phyloP scores from a whole-genome alignment of 805 yeast species.

The Nakazawaea peltata region DNA sequence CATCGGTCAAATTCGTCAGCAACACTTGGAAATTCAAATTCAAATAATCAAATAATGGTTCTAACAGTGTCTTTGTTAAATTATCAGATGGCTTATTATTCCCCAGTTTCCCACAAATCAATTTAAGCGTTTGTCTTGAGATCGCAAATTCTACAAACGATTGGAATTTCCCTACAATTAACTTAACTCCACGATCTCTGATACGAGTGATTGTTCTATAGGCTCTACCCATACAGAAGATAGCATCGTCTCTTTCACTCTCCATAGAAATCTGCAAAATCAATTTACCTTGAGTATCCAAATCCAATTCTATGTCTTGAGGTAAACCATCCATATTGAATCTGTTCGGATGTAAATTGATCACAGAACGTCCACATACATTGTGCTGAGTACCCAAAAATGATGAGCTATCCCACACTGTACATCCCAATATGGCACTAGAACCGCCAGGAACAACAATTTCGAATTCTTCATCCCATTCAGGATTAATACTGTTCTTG shows the following conservation, averaged over 20 bases:
- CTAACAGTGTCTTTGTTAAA: conserved; percentile 54
- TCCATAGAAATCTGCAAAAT: conserved; percentile 67
- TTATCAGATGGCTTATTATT: conserved; percentile 31
- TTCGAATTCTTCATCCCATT: conserved; percentile 87
- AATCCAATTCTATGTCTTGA: conserved; percentile 45
- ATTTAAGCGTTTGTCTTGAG: conserved; percentile 35
- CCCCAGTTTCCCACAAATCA: conserved; percentile 47
- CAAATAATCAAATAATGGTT: conserved; percentile 67
- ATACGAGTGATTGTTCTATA: conserved; percentile 56
- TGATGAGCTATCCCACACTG: conserved; percentile 62
- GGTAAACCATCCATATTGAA: conserved; percentile 66
- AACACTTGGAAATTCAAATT: conserved; percentile 60
- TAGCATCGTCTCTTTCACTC: conserved; percentile 70
- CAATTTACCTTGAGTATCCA: conserved; percentile 64
- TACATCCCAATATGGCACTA: conserved; percentile 41
- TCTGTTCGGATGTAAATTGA: conserved; percentile 51
- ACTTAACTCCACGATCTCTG: conserved; percentile 56
- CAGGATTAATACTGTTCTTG: conserved; percentile 56
- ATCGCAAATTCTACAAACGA: conserved; percentile 37
- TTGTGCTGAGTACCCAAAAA: conserved; percentile 44
- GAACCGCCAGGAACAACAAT: conserved; percentile 19
- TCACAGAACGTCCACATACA: conserved; percentile 54
- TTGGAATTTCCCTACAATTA: conserved; percentile 69
- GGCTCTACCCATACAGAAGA: conserved; percentile 74
- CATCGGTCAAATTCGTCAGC: conserved; percentile 49